phyloP scores from a whole-genome alignment of 1,284 basidiomycete species.

The Bjerkandera adusta region DNA sequence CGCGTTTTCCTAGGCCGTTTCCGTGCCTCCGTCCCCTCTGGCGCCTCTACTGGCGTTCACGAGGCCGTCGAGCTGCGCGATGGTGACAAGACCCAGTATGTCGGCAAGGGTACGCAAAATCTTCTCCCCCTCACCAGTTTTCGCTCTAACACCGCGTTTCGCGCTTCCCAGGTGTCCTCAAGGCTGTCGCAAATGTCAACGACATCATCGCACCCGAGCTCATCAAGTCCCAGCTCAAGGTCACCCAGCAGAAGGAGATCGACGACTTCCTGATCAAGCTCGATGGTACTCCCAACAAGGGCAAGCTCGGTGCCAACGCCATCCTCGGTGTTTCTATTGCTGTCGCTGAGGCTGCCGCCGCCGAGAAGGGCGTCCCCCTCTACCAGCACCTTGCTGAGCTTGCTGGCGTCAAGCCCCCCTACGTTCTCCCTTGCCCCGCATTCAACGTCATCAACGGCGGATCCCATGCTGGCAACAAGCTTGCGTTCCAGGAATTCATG shows the following conservation, averaged over 20 bases:
- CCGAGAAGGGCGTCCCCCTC: constrained; percentile 91
- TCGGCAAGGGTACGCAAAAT: constrained; percentile 81
- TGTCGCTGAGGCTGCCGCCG: constrained; percentile 90
- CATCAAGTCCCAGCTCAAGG: constrained; percentile 83
- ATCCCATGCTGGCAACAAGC: constrained; percentile 98
- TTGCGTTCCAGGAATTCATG: constrained; percentile 99
- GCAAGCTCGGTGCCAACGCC: constrained; percentile 98
- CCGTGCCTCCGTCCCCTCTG: constrained; percentile 95
- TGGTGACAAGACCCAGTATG: constrained; percentile 89
- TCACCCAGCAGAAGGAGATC: constrained; percentile 94
- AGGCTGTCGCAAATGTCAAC: constrained; percentile 97
- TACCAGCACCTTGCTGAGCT: constrained; percentile 97
- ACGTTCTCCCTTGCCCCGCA: constrained; percentile 86
- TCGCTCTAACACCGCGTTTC: constrained; percentile 1
- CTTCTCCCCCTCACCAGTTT: neutral
- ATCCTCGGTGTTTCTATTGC: constrained; percentile 99
- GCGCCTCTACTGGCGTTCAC: constrained; percentile 97
- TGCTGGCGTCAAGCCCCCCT: constrained; percentile 92
- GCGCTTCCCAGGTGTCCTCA: constrained; percentile 70
- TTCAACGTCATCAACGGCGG: constrained; percentile 99
- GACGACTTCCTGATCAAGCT: constrained; percentile 99
- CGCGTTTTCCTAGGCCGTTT: constrained; percentile 67
- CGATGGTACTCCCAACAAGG: constrained; percentile 98
- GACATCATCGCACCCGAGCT: constrained; percentile 87
- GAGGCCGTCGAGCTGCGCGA: constrained; percentile 99